Evolutionary conservation across 2,329 filamentous ascomycete genomes (phyloP), one percentile per base, ranked within the genome.

Genomic region (Pseudocercospora pini-densiflorae): DNA sequence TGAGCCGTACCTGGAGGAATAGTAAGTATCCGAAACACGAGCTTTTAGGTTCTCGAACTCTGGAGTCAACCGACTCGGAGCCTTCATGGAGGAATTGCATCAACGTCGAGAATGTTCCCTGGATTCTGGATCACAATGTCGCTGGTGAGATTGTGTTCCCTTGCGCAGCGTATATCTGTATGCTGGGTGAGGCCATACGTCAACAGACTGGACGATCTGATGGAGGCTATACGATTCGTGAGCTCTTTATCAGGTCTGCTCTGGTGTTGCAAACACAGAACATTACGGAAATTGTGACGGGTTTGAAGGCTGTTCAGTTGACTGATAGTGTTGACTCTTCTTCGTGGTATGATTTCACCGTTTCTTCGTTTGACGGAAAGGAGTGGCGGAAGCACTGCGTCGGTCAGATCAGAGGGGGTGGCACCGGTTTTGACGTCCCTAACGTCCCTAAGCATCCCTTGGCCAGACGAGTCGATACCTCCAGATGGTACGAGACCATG

Each of bases 71-170:
- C 19, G 40, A 55, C 12, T 14, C 47, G 4, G 61, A 70, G 21
- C 19, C 59, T 2, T 55, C 63, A n/a, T 72, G 70, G 70, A 57
- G 59, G 9, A 65, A 71, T 36, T 58, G 65, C 16, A 57, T 72
- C 19, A 63, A 60, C 16, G 27, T 58, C 21, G 49, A 21, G 1
- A 63, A 71, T 19, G 58, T 70, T 1, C 40, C 62, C 9, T 72
- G 69, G 69, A 47, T 72, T 7, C 16, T n/a, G 16, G 68, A 63
- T 5, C 70, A 72, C 19, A 47, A 53, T 14, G 21, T 72, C 5
- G 63, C 68, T 27, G 61, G 60, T 19, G 64, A 68, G 43, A 55
- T 68, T 3, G 29, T 72, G 14, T 71, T 70, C 54, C 70, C 70
- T 0, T 67, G 55, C 23, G 67, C 70, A 16, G 70, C 63, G 0